Evolutionary conservation across 106 monocot genomes (phyloP).

Genomic region (Ottelia alismoides): DNA sequence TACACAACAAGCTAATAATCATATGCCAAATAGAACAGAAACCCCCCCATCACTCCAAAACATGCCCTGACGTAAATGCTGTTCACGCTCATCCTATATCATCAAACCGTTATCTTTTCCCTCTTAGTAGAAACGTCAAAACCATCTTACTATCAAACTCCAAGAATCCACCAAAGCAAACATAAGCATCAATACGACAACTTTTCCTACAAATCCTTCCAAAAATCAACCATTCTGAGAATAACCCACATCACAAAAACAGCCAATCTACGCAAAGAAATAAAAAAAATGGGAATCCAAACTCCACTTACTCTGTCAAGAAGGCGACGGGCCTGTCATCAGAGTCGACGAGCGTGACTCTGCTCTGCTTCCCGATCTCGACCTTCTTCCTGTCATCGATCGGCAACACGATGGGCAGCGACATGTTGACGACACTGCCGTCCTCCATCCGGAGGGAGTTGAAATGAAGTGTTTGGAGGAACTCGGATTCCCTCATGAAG

Average conservation of each 20-base stretch:
- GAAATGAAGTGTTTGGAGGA: constrained; percentile 99
- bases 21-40: too few relatives aligned
- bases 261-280: too few relatives aligned
- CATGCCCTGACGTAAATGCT: too few relatives aligned
- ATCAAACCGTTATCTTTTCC: too few relatives aligned
- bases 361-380: constrained; percentile 32
- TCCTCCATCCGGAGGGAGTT: constrained; percentile 61
- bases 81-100: too few relatives aligned
- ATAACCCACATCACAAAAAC: too few relatives aligned
- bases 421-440: constrained; percentile 82
- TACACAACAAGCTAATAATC: too few relatives aligned
- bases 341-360: constrained; percentile 41
- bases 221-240: too few relatives aligned
- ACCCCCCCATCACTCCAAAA: too few relatives aligned
- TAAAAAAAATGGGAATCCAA: neutral
- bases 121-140: too few relatives aligned
- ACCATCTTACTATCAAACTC: too few relatives aligned
- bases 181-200: neutral
- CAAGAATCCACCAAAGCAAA: neutral
- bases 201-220: too few relatives aligned
- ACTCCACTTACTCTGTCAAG: constrained; percentile 75
- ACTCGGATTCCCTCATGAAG: constrained; percentile 96
- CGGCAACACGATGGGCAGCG: constrained; percentile 90
- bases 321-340: constrained; percentile 37
- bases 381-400: constrained; percentile 64